These are phyloP conservation scores for Phellinidium pouzarii DNA, from an alignment of 1,284 basidiomycete genomes.

Conservation along the genomic window DNA sequence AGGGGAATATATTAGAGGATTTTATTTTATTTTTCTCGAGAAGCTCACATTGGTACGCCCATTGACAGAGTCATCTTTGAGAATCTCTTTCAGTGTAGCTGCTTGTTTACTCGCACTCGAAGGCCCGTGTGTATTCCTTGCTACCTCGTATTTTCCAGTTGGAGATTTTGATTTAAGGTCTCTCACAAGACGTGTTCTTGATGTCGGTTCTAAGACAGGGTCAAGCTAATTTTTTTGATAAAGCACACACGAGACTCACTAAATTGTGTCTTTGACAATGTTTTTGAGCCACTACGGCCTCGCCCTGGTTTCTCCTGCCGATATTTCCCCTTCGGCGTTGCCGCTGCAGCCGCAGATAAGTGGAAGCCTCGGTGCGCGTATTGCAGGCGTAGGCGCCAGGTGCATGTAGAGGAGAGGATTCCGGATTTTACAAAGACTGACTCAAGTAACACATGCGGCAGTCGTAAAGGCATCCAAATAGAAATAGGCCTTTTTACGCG, in stretches of 20 bases:
- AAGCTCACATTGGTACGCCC: background rate
- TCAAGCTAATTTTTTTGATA: background rate
- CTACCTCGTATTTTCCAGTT: slow-evolving; percentile 26
- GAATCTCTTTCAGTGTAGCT: background rate
- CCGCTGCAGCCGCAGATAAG: background rate
- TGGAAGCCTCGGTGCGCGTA: slow-evolving; percentile 1
- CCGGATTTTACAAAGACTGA: background rate
- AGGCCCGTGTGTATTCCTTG: slow-evolving; percentile 30
- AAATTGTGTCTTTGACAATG: background rate
- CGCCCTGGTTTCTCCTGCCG: background rate
- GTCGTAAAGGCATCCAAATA: slow-evolving; percentile 1
- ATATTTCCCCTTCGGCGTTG: background rate
- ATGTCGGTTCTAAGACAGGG: slow-evolving; percentile 19
- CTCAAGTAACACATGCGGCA: background rate
- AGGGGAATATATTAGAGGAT: background rate
- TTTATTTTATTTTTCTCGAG: background rate
- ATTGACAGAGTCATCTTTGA: background rate
- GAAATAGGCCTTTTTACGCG: background rate
- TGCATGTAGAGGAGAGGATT: background rate
- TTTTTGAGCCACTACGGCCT: background rate
- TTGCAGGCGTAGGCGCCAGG: background rate
- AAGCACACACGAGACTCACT: background rate
- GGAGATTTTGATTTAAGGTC: slow-evolving; percentile 28
- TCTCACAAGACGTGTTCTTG: slow-evolving; percentile 33
- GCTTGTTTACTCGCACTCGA: background rate